Conservation (phyloP, 495 filamentous ascomycete genomes). For the Stereocaulon alpinum region DNA sequence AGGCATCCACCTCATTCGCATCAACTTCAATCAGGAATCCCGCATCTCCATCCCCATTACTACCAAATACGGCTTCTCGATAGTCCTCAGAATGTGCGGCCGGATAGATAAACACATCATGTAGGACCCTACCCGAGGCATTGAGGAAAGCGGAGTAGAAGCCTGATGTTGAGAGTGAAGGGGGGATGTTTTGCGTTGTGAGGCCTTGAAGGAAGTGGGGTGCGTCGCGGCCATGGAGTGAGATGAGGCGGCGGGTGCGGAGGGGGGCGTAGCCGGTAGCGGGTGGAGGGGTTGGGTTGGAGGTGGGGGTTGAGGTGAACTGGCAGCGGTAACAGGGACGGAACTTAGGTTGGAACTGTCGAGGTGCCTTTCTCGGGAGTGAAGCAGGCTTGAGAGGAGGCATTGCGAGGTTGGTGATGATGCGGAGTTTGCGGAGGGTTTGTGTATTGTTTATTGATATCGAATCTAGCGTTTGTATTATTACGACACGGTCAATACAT, state of each 20-base stretch:
- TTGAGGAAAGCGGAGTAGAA: conserved; percentile 79
- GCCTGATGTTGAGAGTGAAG: conserved; percentile 26
- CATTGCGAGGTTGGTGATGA: background rate
- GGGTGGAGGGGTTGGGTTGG: conserved; percentile 28
- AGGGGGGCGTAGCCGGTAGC: conserved; percentile 41
- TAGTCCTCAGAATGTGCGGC: conserved; percentile 16
- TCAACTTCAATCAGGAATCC: conserved; percentile 78
- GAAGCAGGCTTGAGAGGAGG: background rate
- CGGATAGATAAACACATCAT: conserved; percentile 85
- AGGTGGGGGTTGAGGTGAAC: background rate
- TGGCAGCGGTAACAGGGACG: background rate
- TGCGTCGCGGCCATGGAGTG: conserved; percentile 66
- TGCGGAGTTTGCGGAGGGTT: background rate
- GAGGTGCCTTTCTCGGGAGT: background rate
- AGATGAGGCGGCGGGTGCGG: conserved; percentile 63
- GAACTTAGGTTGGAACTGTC: background rate
- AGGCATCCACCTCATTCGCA: conserved; percentile 43
- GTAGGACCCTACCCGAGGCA: conserved; percentile 68
- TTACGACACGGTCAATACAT: background rate
- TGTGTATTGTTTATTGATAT: background rate
- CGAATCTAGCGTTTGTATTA: background rate
- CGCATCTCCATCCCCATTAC: conserved; percentile 36
- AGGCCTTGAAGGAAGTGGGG: conserved; percentile 80
- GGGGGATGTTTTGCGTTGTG: conserved; percentile 62
- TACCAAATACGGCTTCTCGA: conserved; percentile 18